A percentile compares a stretch with the other conserved stretches of the same genome.
These are phyloP conservation scores for Oryza officinalis DNA, from an alignment of 176 grass and related monocot species.

Conservation along the genomic window DNA sequence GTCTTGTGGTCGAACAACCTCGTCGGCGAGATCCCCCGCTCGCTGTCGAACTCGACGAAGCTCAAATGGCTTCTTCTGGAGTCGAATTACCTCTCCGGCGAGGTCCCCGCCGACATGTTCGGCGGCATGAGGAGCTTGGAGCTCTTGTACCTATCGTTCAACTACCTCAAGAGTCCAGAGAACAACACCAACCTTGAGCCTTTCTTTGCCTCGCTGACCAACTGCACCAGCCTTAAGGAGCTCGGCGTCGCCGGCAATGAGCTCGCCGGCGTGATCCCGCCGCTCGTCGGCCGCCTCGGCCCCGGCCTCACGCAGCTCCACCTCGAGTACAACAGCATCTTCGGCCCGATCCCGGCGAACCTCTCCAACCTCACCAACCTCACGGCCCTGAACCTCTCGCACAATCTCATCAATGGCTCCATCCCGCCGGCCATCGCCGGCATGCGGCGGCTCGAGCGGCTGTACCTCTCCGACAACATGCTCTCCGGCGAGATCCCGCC, in stretches of 20 bases:
- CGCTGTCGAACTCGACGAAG: conserved; percentile 81
- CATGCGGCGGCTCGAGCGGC: conserved; percentile 70
- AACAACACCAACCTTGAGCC: conserved; percentile 64
- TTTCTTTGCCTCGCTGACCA: conserved; percentile 81
- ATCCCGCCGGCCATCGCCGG: conserved; percentile 55
- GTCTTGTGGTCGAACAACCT: conserved; percentile 87
- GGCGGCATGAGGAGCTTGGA: conserved; percentile 55
- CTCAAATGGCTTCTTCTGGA: conserved; percentile 80
- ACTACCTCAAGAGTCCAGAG: conserved; percentile 52
- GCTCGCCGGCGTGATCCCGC: conserved; percentile 56
- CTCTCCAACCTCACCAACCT: conserved; percentile 65
- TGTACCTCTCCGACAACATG: conserved; percentile 73
- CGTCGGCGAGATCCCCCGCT: conserved; percentile 47
- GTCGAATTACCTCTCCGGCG: conserved; percentile 61
- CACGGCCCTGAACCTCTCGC: conserved; percentile 63
- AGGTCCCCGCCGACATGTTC: conserved; percentile 62
- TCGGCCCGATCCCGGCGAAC: conserved; percentile 70
- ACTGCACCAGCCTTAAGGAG: conserved; percentile 68
- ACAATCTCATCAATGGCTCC: conserved; percentile 71
- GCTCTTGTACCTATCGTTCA: conserved; percentile 73
- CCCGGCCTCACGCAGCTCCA: conserved; percentile 60
- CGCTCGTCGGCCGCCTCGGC: conserved; percentile 57
- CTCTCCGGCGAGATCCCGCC: conserved; percentile 75
- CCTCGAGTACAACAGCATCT: conserved; percentile 79
- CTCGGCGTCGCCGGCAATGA: conserved; percentile 72